Conservation (phyloP, 106 monocot species). For the Platanthera guangdongensis region DNA sequence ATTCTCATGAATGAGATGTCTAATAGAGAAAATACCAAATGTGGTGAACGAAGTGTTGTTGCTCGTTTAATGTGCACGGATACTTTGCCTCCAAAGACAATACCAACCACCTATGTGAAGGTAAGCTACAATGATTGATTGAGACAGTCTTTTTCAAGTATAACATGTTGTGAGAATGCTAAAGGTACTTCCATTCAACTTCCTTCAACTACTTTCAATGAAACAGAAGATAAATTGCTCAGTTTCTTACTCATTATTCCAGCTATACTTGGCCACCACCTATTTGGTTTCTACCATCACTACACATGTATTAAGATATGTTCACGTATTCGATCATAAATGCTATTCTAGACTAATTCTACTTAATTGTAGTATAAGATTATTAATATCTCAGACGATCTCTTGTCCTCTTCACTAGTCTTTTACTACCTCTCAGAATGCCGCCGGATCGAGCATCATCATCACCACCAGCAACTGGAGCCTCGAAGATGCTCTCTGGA, state of each 20-base stretch:
- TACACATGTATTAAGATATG: no score
- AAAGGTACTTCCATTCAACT: neutral
- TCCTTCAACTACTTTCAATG: constrained; percentile 12
- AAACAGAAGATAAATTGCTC: constrained; percentile 15
- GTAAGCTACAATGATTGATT: constrained; percentile 19
- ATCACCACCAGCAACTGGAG: neutral
- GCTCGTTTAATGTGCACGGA: constrained; percentile 85
- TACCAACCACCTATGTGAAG: constrained; percentile 15
- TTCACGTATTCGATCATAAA: no score
- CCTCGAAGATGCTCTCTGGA: neutral
- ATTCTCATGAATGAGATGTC: constrained; percentile 38
- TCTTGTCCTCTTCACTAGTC: no score
- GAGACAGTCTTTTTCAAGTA: constrained; percentile 8
- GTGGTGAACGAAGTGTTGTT: constrained; percentile 43
- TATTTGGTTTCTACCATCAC: no score
- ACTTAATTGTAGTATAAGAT: no score
- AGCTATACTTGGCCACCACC: no score
- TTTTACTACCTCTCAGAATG: neutral
- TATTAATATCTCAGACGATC: no score
- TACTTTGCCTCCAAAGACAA: constrained; percentile 29
- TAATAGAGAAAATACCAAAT: constrained; percentile 12
- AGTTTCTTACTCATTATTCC: no score
- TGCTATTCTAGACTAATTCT: no score
- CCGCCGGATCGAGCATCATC: neutral
- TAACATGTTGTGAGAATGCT: neutral